Conservation (phyloP, 2,329 filamentous ascomycete genomes). For the Didymella exigua region DNA sequence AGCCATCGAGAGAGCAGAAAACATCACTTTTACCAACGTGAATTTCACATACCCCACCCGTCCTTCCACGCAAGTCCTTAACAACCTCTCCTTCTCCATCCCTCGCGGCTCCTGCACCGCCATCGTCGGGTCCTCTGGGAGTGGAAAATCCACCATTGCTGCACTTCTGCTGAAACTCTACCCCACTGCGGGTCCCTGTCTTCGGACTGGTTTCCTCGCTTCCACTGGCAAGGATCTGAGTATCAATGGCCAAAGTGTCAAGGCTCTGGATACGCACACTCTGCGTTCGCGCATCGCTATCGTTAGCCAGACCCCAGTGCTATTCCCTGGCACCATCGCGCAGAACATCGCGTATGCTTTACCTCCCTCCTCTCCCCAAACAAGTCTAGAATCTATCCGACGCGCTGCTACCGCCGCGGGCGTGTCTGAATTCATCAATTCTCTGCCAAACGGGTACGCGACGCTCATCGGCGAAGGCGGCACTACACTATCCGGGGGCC, state of each 20-base stretch:
- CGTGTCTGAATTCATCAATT: conserved; percentile 77
- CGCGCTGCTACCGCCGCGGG: conserved; percentile 62
- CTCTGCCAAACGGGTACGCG: conserved; percentile 71
- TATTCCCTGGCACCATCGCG: conserved; percentile 78
- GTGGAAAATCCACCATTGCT: conserved; percentile 87
- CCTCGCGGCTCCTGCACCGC: conserved; percentile 69
- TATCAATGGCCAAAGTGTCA: conserved; percentile 64
- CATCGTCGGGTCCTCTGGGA: conserved; percentile 82
- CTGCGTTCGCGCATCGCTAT: conserved; percentile 68
- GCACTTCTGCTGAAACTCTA: conserved; percentile 78
- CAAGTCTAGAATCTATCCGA: conserved; percentile 53
- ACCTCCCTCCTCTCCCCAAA: conserved; percentile 58
- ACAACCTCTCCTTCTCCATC: conserved; percentile 69
- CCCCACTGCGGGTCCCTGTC: conserved; percentile 30
- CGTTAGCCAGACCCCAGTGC: conserved; percentile 71
- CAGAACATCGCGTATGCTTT: conserved; percentile 87
- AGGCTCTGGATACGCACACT: conserved; percentile 63
- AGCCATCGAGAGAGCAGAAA: conserved; percentile 52
- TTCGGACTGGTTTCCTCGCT: background rate
- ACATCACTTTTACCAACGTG: conserved; percentile 66
- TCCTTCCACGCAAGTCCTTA: conserved; percentile 60
- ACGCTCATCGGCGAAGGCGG: conserved; percentile 81
- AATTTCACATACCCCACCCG: conserved; percentile 74
- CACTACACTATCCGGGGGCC: conserved; percentile 75
- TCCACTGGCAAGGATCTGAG: conserved; percentile 52